Conservation (phyloP, 2,329 filamentous ascomycete species). For the Fusarium sp. region DNA sequence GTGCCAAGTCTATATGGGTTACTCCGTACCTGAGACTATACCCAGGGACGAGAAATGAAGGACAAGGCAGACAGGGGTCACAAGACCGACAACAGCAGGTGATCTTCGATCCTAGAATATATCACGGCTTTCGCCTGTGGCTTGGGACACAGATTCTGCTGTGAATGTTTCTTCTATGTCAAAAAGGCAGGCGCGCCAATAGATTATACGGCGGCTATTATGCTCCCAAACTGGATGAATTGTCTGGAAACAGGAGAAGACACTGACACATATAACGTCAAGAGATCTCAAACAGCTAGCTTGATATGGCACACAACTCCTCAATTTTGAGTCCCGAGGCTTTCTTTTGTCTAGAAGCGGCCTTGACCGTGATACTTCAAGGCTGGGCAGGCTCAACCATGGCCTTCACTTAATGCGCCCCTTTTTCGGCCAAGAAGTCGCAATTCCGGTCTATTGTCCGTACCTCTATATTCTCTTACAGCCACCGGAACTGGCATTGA, state of each 20-base stretch:
- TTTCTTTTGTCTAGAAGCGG: slow-evolving; percentile 7
- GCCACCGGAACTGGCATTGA: background rate
- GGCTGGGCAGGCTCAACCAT: background rate
- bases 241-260: background rate
- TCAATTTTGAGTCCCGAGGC: background rate
- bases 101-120: background rate
- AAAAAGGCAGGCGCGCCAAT: background rate
- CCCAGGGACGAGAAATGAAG: slow-evolving; percentile 1
- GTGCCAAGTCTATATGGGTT: background rate
- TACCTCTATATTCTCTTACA: background rate
- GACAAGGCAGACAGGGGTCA: background rate
- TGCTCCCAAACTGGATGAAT: background rate
- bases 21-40: slow-evolving; percentile 3
- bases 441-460: slow-evolving; percentile 5
- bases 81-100: slow-evolving; percentile 4
- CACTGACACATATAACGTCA: background rate
- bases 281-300: background rate
- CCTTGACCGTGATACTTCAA: background rate
- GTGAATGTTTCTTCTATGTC: background rate
- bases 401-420: slow-evolving; percentile 13
- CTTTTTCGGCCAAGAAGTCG: slow-evolving; percentile 15
- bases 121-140: background rate
- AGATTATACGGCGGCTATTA: slow-evolving; percentile 2
- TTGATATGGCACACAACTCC: background rate
- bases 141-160: background rate